Base-by-base conservation (phyloP, 2,329 filamentous ascomycete genomes). In the Davidsoniella neocaledoniae region DNA sequence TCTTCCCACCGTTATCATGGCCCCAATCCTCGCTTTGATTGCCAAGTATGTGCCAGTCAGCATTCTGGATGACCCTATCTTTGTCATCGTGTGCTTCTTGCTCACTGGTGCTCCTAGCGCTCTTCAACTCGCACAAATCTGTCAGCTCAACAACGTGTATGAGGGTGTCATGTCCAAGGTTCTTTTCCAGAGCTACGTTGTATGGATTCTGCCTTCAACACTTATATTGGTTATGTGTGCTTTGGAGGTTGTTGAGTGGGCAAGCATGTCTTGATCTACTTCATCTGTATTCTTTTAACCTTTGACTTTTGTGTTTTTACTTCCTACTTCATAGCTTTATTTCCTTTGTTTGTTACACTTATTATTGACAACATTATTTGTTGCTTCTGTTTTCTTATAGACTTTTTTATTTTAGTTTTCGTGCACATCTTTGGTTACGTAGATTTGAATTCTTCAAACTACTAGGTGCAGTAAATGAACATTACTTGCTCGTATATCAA, bases 51-150 rank as follows among this genome's bases (percentile, higher is more conserved):
- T 94, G 23, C 86, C 86, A 2, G 75, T 98, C 60, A 93, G 85
- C 69, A 96, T 98, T 58, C 71, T 98, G 33, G 91, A 93, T 62
- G 91, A 98, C 61, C 91, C 91, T 8, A 98, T 98, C 59, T 98
- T 98, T 64, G 81, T 98, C 57, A 86, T 98, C 57, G 91, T 98
- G 36, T 95, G 88, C 67, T 98, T 96, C 73, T 71, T 98, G 56
- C 82, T 98, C 56, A 90, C 86, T 0, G 91, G 91, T 36, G 91
- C 91, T 2, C 91, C 91, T 5, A 93, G 83, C 55, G 91, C 91
- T 23, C 71, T 98, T 55, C 91, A 98, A 66, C 69, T 98, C 60
- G 90, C 91, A 5, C 91, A 98, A 67, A 98, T 98, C 54, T 98
- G 91, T 67, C 91, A 96, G 72, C 84, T 96, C 67, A 98, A 98